Evolutionary conservation across 345 rosid species (phyloP).

Genomic region (Brassica rapa): DNA sequence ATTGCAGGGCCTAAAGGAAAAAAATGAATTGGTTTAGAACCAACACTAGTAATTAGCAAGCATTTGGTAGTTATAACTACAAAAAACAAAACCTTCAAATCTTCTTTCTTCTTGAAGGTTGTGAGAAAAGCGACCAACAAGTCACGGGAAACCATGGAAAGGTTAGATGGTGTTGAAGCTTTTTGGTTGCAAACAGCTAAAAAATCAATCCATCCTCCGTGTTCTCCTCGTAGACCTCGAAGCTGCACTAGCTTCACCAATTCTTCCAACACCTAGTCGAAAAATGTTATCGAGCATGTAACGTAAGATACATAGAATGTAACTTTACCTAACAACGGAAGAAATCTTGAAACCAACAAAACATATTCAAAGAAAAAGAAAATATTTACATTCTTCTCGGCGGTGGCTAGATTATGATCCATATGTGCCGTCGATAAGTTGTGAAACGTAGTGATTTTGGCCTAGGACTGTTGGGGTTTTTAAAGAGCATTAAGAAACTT

Average conservation of each 20-base stretch:
- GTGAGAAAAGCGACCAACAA: slow-evolving; percentile 53
- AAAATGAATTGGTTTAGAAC: not conserved
- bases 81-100: not conserved
- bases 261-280: slow-evolving; percentile 55
- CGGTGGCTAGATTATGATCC: slow-evolving; percentile 12
- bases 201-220: slow-evolving; percentile 69
- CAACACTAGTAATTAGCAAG: not conserved
- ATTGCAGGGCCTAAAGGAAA: slow-evolving; percentile 38
- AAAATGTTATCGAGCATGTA: not conserved
- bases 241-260: slow-evolving; percentile 57
- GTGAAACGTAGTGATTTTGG: not conserved
- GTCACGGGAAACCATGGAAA: slow-evolving; percentile 50
- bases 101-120: slow-evolving; percentile 47
- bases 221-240: slow-evolving; percentile 48
- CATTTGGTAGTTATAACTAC: not conserved
- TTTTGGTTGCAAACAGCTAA: slow-evolving; percentile 45
- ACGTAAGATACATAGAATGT: not conserved
- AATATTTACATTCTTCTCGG: not conserved
- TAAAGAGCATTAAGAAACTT: not conserved
- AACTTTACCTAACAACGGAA: not conserved
- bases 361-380: not conserved
- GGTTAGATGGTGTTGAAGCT: slow-evolving; percentile 51
- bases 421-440: not conserved
- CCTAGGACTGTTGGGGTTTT: not conserved
- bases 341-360: not conserved